Evolutionary conservation across 2,329 filamentous ascomycete species (phyloP).

Genomic region (Nectriaceae sp.): DNA sequence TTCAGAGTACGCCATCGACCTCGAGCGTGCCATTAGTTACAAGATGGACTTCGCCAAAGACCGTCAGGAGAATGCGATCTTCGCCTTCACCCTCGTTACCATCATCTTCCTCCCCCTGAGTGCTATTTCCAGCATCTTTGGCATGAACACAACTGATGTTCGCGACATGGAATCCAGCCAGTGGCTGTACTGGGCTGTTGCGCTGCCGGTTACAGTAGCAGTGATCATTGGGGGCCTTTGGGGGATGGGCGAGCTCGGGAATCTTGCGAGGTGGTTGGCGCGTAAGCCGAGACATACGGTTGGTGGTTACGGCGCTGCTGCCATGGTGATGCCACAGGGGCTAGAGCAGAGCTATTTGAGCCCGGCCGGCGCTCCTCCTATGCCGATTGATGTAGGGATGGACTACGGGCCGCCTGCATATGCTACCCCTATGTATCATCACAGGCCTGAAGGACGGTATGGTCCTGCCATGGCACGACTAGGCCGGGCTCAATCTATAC

Average conservation of each 20-base stretch:
- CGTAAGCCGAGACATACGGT: conserved; percentile 11
- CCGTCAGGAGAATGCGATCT: conserved; percentile 49
- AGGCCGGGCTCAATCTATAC: background rate
- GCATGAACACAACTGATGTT: conserved; percentile 55
- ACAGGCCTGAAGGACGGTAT: background rate
- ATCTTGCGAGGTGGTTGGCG: conserved; percentile 32
- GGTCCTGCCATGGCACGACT: background rate
- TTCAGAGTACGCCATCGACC: conserved; percentile 32
- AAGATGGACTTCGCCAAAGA: conserved; percentile 44
- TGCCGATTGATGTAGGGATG: background rate
- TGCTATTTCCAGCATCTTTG: conserved; percentile 50
- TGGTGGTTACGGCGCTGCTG: conserved; percentile 11
- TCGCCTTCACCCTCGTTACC: conserved; percentile 52
- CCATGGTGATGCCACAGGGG: conserved; percentile 11
- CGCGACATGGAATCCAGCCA: conserved; percentile 50
- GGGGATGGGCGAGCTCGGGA: conserved; percentile 46
- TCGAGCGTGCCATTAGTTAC: conserved; percentile 33
- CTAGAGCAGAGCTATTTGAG: background rate
- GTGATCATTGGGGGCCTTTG: conserved; percentile 42
- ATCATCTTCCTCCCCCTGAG: conserved; percentile 50
- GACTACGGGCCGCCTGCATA: conserved; percentile 13
- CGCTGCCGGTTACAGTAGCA: conserved; percentile 46
- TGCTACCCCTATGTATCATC: background rate
- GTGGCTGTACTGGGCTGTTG: conserved; percentile 52
- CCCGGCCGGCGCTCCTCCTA: background rate